Conservation (phyloP, 2,329 filamentous ascomycete species). For the Emydomyces testavorans region DNA sequence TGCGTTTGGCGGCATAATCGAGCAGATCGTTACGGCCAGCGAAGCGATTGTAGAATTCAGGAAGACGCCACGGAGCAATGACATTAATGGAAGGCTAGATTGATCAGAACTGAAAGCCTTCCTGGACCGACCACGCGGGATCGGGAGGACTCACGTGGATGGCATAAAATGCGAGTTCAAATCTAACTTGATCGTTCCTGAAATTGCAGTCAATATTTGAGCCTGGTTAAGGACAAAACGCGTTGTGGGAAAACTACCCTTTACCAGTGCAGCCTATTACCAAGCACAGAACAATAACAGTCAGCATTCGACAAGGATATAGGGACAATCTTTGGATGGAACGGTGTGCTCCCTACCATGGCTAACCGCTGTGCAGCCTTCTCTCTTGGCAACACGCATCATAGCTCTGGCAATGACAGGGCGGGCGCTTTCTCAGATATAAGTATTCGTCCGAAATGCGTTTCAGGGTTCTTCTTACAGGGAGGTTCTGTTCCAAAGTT, state of each 20-base stretch:
- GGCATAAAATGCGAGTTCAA: constrained; percentile 42
- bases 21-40: constrained; percentile 40
- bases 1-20: constrained; percentile 38
- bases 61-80: constrained; percentile 41
- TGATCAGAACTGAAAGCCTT: background rate
- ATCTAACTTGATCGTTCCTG: constrained; percentile 39
- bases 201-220: background rate
- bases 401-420: constrained; percentile 40
- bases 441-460: background rate
- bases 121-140: background rate
- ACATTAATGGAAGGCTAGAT: constrained; percentile 36
- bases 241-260: constrained; percentile 21
- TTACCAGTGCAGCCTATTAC: constrained; percentile 35
- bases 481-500: constrained; percentile 24
- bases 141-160: constrained; percentile 22
- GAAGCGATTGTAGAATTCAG: constrained; percentile 40
- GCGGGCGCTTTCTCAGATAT: constrained; percentile 25
- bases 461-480: constrained; percentile 18
- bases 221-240: background rate
- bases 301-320: background rate
- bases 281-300: background rate
- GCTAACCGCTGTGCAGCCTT: constrained; percentile 34
- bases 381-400: constrained; percentile 31
- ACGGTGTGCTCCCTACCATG: constrained; percentile 22
- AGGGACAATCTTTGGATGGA: background rate